Evolutionary conservation across 306 rosid species (phyloP).

Genomic region (Mimosa pudica): DNA sequence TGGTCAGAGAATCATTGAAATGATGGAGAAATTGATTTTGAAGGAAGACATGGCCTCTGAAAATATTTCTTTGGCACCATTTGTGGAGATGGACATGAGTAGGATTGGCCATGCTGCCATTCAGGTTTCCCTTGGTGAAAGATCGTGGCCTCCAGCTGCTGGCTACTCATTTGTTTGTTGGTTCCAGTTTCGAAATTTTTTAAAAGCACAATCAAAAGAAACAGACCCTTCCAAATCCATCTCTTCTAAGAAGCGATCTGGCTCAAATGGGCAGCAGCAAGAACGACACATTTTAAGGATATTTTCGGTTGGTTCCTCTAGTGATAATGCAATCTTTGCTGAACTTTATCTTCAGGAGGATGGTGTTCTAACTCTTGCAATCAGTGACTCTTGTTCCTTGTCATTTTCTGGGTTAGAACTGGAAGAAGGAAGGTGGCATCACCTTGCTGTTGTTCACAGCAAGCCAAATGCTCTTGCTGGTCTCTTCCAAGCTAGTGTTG

Average conservation of each 20-base stretch:
- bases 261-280: slow-evolving; percentile 49
- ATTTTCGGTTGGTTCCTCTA: slow-evolving; percentile 94
- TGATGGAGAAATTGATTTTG: slow-evolving; percentile 87
- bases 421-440: slow-evolving; percentile 99
- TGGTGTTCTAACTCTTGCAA: slow-evolving; percentile 93
- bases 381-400: slow-evolving; percentile 81
- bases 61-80: slow-evolving; percentile 83
- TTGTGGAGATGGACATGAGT: slow-evolving; percentile 95
- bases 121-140: slow-evolving; percentile 98
- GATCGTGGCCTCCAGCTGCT: slow-evolving; percentile 99
- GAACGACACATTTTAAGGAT: slow-evolving; percentile 70
- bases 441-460: slow-evolving; percentile 96
- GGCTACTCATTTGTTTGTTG: slow-evolving; percentile 99
- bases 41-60: slow-evolving; percentile 86
- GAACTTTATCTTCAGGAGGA: slow-evolving; percentile 96
- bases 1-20: slow-evolving; percentile 77
- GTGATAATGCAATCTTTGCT: slow-evolving; percentile 72
- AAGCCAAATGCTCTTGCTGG: slow-evolving; percentile 99
- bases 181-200: slow-evolving; percentile 87
- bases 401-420: slow-evolving; percentile 92
- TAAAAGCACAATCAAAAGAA: slow-evolving; percentile 75
- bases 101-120: slow-evolving; percentile 92
- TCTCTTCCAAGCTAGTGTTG: slow-evolving; percentile 97
- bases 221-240: slow-evolving; percentile 62
- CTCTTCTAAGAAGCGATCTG: slow-evolving; percentile 62